These are phyloP conservation scores for Trametes cinnabarina DNA, from an alignment of 768 basidiomycete genomes.

Conservation along the genomic window DNA sequence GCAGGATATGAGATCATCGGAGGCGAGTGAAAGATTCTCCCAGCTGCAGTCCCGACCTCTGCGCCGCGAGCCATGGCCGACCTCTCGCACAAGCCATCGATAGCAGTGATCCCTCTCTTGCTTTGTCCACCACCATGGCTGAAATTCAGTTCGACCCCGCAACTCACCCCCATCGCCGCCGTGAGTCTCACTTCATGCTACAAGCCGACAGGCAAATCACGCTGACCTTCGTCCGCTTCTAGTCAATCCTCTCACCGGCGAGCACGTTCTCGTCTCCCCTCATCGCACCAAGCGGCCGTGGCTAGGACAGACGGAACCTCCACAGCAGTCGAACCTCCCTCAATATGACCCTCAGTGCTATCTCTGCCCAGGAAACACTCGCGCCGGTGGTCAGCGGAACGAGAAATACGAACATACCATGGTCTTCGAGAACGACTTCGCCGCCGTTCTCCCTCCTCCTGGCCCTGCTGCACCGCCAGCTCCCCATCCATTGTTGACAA, in stretches of 20 bases:
- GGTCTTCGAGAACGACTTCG: slow-evolving; percentile 80
- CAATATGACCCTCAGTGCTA: slow-evolving; percentile 74
- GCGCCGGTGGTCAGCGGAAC: slow-evolving; percentile 71
- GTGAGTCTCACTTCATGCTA: slow-evolving; percentile 39
- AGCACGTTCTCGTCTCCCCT: slow-evolving; percentile 81
- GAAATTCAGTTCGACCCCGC: slow-evolving; percentile 52
- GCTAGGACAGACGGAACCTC: slow-evolving; percentile 80
- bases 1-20: slow-evolving; percentile 8
- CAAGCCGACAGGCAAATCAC: background rate
- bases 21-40: background rate
- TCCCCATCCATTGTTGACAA: slow-evolving; percentile 58
- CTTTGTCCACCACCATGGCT: slow-evolving; percentile 19
- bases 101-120: background rate
- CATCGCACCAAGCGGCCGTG: slow-evolving; percentile 91
- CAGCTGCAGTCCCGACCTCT: background rate
- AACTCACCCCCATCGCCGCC: slow-evolving; percentile 67
- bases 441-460: slow-evolving; percentile 70
- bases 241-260: slow-evolving; percentile 82
- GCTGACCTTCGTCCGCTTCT: slow-evolving; percentile 4
- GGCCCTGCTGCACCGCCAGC: slow-evolving; percentile 49
- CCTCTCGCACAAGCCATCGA: slow-evolving; percentile 4
- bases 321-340: slow-evolving; percentile 51
- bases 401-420: slow-evolving; percentile 64
- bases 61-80: background rate
- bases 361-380: slow-evolving; percentile 82